phyloP scores from a whole-genome alignment of 306 rosid species.

The Aeschynomene evenia region DNA sequence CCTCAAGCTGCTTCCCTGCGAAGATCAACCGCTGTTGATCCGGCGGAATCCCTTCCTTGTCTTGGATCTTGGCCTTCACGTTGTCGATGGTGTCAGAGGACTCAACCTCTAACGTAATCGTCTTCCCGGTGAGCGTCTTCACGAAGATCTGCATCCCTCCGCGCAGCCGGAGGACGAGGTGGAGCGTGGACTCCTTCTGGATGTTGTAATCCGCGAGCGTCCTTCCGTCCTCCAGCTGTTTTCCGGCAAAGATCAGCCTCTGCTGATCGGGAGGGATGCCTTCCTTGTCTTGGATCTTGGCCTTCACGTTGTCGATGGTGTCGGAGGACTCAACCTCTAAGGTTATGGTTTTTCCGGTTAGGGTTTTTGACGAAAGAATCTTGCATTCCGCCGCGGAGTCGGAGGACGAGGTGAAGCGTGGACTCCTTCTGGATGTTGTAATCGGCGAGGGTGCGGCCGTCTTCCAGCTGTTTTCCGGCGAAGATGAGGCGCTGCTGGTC shows the following conservation, averaged over 20 bases:
- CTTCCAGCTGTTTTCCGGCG: not conserved
- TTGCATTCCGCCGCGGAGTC: not conserved
- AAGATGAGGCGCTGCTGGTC: conserved; percentile 1
- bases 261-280: not conserved
- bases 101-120: not conserved
- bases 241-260: not conserved
- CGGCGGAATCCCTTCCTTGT: not conserved
- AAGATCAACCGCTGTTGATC: not conserved
- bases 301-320: not conserved
- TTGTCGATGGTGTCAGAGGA: not conserved
- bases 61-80: not conserved
- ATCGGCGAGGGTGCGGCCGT: not conserved
- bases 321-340: not conserved
- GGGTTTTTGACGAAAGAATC: not conserved
- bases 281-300: not conserved
- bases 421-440: conserved; percentile 11
- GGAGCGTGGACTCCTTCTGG: not conserved
- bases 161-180: not conserved
- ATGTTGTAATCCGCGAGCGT: not conserved
- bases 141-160: not conserved
- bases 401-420: not conserved
- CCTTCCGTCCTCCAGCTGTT: not conserved
- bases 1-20: not conserved
- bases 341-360: not conserved
- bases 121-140: not conserved